A percentile compares a stretch with the other conserved stretches of the same genome.
Conservation (phyloP, 208 protist species). For the Wallacemonas sp. region DNA sequence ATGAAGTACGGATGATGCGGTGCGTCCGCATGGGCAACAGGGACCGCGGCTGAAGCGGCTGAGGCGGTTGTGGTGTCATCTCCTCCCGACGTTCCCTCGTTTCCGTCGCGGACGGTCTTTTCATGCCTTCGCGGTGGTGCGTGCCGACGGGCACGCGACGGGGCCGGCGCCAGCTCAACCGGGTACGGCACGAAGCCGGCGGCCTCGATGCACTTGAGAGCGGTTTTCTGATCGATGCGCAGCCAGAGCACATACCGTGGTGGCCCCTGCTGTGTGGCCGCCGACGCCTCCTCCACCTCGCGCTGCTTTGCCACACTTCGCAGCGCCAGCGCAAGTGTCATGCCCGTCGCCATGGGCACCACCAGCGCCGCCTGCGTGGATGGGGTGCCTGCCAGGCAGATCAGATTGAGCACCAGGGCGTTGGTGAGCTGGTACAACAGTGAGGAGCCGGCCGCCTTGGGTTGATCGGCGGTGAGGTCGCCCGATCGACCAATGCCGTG, state of each 20-base stretch:
- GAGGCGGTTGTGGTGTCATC: too few species aligned
- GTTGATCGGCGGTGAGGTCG: conserved; percentile 94
- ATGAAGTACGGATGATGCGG: conserved; percentile 49
- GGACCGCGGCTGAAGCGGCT: too few species aligned
- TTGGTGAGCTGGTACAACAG: conserved; percentile 93
- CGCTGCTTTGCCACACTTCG: conserved; percentile 51
- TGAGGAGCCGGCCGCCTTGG: conserved; percentile 97
- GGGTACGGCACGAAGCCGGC: conserved; percentile 70
- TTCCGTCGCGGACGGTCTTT: too few species aligned
- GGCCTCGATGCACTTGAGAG: conserved; percentile 95
- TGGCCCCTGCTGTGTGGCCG: background rate
- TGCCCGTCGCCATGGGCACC: conserved; percentile 96
- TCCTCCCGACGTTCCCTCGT: too few species aligned
- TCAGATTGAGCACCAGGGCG: conserved; percentile 81
- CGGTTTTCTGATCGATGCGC: conserved; percentile 98
- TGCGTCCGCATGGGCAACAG: background rate
- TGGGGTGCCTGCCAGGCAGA: conserved; percentile 56
- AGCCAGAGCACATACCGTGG: conserved; percentile 94
- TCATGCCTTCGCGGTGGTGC: too few species aligned
- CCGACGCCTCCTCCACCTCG: conserved; percentile 8
- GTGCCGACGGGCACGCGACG: background rate
- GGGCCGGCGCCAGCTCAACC: conserved; percentile 47
- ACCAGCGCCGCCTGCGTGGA: conserved; percentile 68
- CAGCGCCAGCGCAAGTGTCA: conserved; percentile 91
- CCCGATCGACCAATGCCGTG: conserved; percentile 97